Evolutionary conservation across 352 stramenopile species (phyloP).

Genomic region (Phytophthora sp.): DNA sequence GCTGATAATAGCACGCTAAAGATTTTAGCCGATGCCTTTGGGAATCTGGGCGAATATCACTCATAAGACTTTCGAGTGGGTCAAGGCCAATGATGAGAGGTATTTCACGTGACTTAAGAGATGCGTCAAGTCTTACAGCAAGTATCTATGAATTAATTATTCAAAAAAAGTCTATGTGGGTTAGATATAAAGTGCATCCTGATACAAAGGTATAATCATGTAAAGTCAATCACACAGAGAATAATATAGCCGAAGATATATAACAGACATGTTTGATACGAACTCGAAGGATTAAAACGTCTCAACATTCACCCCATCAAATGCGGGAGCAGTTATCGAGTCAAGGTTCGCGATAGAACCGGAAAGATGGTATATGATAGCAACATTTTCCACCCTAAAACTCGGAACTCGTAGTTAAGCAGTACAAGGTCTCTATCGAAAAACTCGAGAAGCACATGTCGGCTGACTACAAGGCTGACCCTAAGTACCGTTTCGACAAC

Average conservation of each 20-base stretch:
- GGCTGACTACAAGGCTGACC: background rate
- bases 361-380: background rate
- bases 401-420: background rate
- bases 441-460: background rate
- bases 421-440: background rate
- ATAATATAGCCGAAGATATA: background rate
- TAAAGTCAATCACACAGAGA: background rate
- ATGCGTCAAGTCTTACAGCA: no score
- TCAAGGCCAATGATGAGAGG: no score
- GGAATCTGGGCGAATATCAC: no score
- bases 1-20: no score
- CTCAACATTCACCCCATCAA: background rate
- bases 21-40: no score
- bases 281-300: background rate
- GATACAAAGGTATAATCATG: background rate
- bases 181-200: background rate
- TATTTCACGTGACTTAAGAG: no score
- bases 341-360: background rate
- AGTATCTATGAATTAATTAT: no score
- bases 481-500: background rate
- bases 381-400: background rate
- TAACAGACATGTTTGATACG: background rate
- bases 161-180: no score
- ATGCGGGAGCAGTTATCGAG: background rate
- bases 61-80: no score